Conservation (phyloP, 805 yeast species). For the Pichia exigua region DNA sequence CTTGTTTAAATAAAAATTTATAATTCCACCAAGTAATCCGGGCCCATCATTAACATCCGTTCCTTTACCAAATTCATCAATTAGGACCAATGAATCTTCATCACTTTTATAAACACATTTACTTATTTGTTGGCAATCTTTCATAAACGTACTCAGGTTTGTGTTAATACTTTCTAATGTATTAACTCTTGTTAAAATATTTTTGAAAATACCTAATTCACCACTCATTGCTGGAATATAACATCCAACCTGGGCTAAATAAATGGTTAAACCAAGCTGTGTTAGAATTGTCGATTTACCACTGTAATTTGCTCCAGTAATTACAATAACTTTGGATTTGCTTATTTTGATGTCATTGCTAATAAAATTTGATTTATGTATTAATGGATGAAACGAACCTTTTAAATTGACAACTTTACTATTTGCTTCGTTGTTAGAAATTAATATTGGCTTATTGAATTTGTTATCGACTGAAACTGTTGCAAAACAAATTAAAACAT, state of each 20-base stretch:
- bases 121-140: constrained; percentile 34
- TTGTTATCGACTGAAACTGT: constrained; percentile 20
- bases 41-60: constrained; percentile 42
- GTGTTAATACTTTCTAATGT: constrained; percentile 34
- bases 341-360: constrained; percentile 30
- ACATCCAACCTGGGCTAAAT: constrained; percentile 46
- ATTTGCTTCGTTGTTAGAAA: constrained; percentile 13
- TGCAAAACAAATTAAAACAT: constrained; percentile 32
- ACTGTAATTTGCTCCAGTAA: constrained; percentile 45
- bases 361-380: constrained; percentile 22
- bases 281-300: constrained; percentile 46
- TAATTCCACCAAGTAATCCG: constrained; percentile 33
- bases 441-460: constrained; percentile 30
- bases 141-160: constrained; percentile 41
- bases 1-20: constrained; percentile 21
- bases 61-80: constrained; percentile 52
- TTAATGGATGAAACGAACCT: constrained; percentile 40
- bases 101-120: constrained; percentile 34
- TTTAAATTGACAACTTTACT: constrained; percentile 18
- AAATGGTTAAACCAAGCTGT: constrained; percentile 41
- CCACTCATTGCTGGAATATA: constrained; percentile 44
- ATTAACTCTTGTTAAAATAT: constrained; percentile 32
- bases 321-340: constrained; percentile 25
- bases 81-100: constrained; percentile 34
- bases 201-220: constrained; percentile 39